A percentile compares a stretch with the other conserved stretches of the same genome.
Conservation (phyloP, 2,329 filamentous ascomycete genomes). For the Neofusicoccum cordaticola region DNA sequence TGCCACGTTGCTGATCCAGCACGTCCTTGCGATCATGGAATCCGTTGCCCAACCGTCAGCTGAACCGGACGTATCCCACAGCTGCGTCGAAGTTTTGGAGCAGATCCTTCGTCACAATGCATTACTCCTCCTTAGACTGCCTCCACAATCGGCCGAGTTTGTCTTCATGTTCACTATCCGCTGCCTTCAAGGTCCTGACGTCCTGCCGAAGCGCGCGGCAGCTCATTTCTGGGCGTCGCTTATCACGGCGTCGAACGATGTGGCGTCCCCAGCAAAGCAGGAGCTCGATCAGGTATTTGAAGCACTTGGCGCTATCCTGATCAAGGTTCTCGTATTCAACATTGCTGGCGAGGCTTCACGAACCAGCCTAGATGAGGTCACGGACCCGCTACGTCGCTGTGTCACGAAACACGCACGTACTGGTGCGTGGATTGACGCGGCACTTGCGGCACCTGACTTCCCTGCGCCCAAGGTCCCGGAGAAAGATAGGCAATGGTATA, state of each 20-base stretch:
- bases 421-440: conserved; percentile 2
- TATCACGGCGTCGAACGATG: background rate
- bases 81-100: conserved; percentile 69
- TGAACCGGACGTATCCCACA: conserved; percentile 70
- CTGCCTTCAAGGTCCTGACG: conserved; percentile 68
- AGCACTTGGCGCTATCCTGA: background rate
- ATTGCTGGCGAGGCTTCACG: conserved; percentile 12
- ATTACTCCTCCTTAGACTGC: conserved; percentile 60
- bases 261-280: background rate
- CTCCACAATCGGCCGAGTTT: conserved; percentile 57
- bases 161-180: conserved; percentile 71
- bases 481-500: conserved; percentile 15
- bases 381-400: background rate
- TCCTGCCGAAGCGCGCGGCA: conserved; percentile 71
- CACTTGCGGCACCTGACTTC: conserved; percentile 7
- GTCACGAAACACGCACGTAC: conserved; percentile 6
- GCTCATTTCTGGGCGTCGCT: conserved; percentile 64
- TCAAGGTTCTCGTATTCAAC: conserved; percentile 12
- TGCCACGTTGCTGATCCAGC: conserved; percentile 47
- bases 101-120: conserved; percentile 62
- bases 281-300: conserved; percentile 4
- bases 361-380: conserved; percentile 12
- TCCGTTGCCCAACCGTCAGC: conserved; percentile 60
- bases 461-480: conserved; percentile 13
- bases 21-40: conserved; percentile 62